A percentile compares a stretch with the other conserved stretches of the same genome.
phyloP scores from a whole-genome alignment of 2,329 filamentous ascomycete genomes.

The Westerdykella sp. region DNA sequence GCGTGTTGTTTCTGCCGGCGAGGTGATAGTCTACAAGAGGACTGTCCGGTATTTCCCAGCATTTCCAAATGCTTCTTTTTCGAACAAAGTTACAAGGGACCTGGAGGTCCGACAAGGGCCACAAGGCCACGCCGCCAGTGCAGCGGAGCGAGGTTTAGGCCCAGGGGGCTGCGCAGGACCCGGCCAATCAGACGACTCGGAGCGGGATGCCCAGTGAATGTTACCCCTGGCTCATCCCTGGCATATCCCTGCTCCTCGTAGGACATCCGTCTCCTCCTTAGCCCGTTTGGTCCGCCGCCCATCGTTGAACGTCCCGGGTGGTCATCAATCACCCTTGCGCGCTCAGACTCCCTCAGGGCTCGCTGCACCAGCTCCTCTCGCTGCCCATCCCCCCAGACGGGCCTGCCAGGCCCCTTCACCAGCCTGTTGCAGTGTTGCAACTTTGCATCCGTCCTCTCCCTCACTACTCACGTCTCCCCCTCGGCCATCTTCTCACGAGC shows the following conservation, averaged over 20 bases:
- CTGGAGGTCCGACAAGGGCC: too few species aligned
- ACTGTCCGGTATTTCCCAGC: neutral
- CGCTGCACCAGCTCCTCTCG: neutral
- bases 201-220: too few species aligned
- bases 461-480: constrained; percentile 17
- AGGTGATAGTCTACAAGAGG: neutral
- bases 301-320: too few species aligned
- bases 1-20: neutral
- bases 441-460: constrained; percentile 14
- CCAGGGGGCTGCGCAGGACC: too few species aligned
- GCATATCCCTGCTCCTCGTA: too few species aligned
- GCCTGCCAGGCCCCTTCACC: constrained; percentile 6
- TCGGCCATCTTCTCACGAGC: constrained; percentile 21
- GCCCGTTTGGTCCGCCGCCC: too few species aligned
- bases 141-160: too few species aligned
- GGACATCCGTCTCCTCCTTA: too few species aligned
- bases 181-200: too few species aligned
- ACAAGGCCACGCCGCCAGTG: too few species aligned
- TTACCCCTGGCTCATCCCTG: too few species aligned
- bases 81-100: too few species aligned
- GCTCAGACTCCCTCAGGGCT: neutral
- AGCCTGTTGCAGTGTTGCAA: constrained; percentile 3
- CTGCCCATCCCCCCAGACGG: constrained; percentile 1
- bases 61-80: neutral
- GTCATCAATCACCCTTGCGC: neutral